These are phyloP conservation scores for Sphagnum fallax DNA, from an alignment of 228 moss, liverwort and hornwort species.

Conservation along the genomic window DNA sequence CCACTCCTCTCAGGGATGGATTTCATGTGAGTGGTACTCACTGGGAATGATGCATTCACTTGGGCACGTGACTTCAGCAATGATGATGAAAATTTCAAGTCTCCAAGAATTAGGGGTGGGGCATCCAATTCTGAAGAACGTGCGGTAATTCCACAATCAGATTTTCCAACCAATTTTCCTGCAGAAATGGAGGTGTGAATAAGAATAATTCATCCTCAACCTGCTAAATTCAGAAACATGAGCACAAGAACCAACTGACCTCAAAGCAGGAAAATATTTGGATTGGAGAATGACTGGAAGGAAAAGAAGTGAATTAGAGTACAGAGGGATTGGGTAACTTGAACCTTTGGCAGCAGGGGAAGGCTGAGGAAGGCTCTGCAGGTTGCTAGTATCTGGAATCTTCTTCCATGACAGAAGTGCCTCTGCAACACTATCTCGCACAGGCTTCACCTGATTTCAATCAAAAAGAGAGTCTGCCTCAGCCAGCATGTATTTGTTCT, in stretches of 20 bases:
- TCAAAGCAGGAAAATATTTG: too few relatives aligned
- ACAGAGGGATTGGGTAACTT: not conserved
- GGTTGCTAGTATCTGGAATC: slow-evolving; percentile 19
- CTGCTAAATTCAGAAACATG: too few relatives aligned
- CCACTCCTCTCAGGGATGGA: slow-evolving; percentile 19
- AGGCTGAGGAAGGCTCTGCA: slow-evolving; percentile 7
- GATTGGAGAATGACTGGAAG: too few relatives aligned
- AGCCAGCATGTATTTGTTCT: too few relatives aligned
- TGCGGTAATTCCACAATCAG: slow-evolving; percentile 6
- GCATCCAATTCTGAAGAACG: slow-evolving; percentile 6
- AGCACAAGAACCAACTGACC: too few relatives aligned
- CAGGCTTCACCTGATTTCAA: slow-evolving; percentile 61
- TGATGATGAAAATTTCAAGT: slow-evolving; percentile 14
- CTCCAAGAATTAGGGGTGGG: slow-evolving; percentile 6
- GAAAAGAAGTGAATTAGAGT: too few relatives aligned
- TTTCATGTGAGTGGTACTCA: slow-evolving; percentile 17
- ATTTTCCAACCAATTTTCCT: too few relatives aligned
- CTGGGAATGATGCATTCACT: slow-evolving; percentile 7
- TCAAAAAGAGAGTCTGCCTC: not conserved
- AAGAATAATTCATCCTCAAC: too few relatives aligned
- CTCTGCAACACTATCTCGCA: slow-evolving; percentile 65
- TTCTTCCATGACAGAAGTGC: slow-evolving; percentile 80
- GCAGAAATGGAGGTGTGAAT: too few relatives aligned
- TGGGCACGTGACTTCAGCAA: slow-evolving; percentile 19
- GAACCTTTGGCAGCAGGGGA: not conserved